Conservation (phyloP, 345 rosid species). For the Trapa bicornis region DNA sequence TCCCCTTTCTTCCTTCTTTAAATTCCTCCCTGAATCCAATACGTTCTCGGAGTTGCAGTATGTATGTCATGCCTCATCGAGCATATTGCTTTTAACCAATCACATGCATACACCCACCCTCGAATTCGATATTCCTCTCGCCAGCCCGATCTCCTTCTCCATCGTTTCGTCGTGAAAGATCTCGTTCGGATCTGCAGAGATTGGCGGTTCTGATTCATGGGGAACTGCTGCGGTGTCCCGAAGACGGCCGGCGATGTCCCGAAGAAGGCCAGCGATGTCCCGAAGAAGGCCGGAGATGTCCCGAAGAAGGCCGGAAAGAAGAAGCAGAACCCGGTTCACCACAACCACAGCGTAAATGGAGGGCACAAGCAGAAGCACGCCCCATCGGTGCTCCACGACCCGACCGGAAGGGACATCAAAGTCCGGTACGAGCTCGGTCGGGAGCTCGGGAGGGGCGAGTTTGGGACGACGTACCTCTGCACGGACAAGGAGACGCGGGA, state of each 20-base stretch:
- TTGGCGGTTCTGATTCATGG: slow-evolving; percentile 31
- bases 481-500: slow-evolving; percentile 48
- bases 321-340: slow-evolving; percentile 45
- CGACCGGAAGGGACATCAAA: slow-evolving; percentile 64
- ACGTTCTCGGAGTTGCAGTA: not conserved
- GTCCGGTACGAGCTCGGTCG: slow-evolving; percentile 55
- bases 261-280: slow-evolving; percentile 26
- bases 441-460: slow-evolving; percentile 96
- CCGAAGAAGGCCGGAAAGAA: slow-evolving; percentile 28
- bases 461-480: slow-evolving; percentile 82
- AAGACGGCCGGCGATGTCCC: slow-evolving; percentile 17
- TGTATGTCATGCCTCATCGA: no score
- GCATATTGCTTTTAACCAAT: no score
- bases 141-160: no score
- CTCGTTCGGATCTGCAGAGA: not conserved
- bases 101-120: no score
- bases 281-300: slow-evolving; percentile 22
- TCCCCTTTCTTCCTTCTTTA: slow-evolving; percentile 7
- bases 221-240: slow-evolving; percentile 75
- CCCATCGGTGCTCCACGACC: slow-evolving; percentile 48
- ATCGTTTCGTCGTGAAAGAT: no score
- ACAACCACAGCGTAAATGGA: slow-evolving; percentile 12
- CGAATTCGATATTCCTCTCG: no score
- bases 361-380: slow-evolving; percentile 17
- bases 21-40: not conserved